Conservation (phyloP, 441 rosid species). For the Hura crepitans region DNA sequence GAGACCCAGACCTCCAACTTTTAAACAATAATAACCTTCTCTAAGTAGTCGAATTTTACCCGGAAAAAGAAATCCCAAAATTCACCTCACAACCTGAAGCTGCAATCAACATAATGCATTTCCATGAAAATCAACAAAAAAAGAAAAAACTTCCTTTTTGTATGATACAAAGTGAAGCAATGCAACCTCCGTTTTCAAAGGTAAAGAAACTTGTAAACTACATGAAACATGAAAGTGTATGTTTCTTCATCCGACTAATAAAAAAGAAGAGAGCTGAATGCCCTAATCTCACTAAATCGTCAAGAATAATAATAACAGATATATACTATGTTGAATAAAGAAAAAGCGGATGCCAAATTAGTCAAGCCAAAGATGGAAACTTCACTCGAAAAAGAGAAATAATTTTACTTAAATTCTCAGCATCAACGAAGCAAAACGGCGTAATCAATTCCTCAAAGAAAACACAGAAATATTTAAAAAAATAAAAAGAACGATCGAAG, state of each 20-base stretch:
- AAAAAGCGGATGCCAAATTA: background rate
- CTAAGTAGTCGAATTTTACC: slow-evolving; percentile 47
- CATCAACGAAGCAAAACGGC: too few species aligned
- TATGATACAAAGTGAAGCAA: background rate
- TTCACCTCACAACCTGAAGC: slow-evolving; percentile 49
- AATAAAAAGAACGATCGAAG: background rate
- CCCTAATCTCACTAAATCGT: background rate
- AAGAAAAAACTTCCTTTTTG: slow-evolving; percentile 19
- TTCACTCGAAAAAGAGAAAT: background rate
- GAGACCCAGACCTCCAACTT: slow-evolving; percentile 65
- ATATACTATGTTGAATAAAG: background rate
- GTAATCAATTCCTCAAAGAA: background rate
- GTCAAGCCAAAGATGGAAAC: slow-evolving; percentile 7
- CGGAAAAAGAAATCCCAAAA: slow-evolving; percentile 32
- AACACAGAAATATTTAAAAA: background rate
- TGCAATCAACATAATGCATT: slow-evolving; percentile 46
- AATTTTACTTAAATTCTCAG: background rate
- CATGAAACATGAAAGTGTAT: background rate
- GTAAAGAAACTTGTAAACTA: background rate
- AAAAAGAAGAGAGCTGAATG: background rate
- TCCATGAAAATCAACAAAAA: slow-evolving; percentile 24
- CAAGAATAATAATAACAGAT: background rate
- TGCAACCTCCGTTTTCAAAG: slow-evolving; percentile 10
- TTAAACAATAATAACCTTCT: slow-evolving; percentile 58
- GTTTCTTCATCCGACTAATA: background rate